Evolutionary conservation across 2,329 filamentous ascomycete species (phyloP).

Genomic region (Neonectria sp.): DNA sequence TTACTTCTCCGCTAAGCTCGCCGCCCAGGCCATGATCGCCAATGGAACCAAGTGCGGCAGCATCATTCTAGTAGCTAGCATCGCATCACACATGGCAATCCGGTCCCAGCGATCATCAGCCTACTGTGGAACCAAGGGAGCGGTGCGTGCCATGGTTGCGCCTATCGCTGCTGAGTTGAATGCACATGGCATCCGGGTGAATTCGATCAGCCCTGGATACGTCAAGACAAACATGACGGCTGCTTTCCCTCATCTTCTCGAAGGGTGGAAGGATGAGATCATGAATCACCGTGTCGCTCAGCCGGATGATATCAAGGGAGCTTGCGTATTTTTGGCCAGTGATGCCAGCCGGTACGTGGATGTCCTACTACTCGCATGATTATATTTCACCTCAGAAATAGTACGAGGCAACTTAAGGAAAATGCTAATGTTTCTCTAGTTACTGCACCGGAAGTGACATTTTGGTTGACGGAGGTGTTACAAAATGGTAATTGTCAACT

Average conservation of each 20-base stretch:
- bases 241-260: constrained; percentile 61
- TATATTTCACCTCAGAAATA: background rate
- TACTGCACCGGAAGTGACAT: constrained; percentile 61
- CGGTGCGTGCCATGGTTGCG: constrained; percentile 45
- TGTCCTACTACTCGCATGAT: background rate
- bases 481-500: constrained; percentile 51
- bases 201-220: constrained; percentile 63
- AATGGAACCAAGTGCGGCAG: constrained; percentile 66
- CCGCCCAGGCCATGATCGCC: constrained; percentile 65
- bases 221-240: constrained; percentile 61
- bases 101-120: constrained; percentile 61
- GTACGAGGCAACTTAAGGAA: background rate
- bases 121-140: constrained; percentile 47
- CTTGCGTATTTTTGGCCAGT: constrained; percentile 63
- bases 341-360: constrained; percentile 61
- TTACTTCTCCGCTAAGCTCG: constrained; percentile 69
- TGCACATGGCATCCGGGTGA: constrained; percentile 61
- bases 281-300: constrained; percentile 63
- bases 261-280: constrained; percentile 64
- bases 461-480: constrained; percentile 61
- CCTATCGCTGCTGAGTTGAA: constrained; percentile 45
- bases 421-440: constrained; percentile 20
- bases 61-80: constrained; percentile 68
- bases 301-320: constrained; percentile 65
- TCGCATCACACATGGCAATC: constrained; percentile 66